Base-by-base conservation (phyloP, 1,139 yeast species). In the Yamadazyma trypodendri region DNA sequence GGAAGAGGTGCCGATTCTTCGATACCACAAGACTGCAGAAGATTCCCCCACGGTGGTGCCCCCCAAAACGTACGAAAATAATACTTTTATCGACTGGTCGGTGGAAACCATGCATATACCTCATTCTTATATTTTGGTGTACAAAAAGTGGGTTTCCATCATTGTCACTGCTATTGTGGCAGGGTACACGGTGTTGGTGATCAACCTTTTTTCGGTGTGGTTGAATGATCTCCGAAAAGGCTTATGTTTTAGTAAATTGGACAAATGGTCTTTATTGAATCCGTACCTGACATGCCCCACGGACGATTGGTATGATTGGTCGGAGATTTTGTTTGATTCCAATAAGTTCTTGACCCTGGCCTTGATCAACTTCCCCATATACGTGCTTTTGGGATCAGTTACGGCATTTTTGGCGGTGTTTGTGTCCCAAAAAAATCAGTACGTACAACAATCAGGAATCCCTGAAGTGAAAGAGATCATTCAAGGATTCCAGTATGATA, bases 401-500 rank as follows among this genome's bases (percentile, higher is more conserved):
- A 58, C 58, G 45, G 55, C 57, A 7, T 31, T 54, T 7, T 31
- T 51, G 1, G 74, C 74, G 3, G 58, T 66, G 8, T 57, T 53
- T 36, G 55, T 68, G 23, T 55, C 72, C 4, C 50, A 48, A 17
- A 48, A 54, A 35, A 74, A 76, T 7, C 73, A 75, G 0, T 61
- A 67, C 36, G 73, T 82, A 22, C 64, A 69, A 27, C 77, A 76
- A 50, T 77, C 84, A 36, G 95, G 95, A 3, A 81, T 86, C 21
- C 77, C 88, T 2, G 92, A 84, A 51, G 70, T 82, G 37, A 80
- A 79, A 48, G 63, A 79, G 36, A 73, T 81, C 23, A 67, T 83
- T n/a, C 74, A 80, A 2, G 90, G 89, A 3, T 66, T 73, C 50
- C 70, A 72, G 36, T 65, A 77, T 42, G 49, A 58, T 28, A 41